A percentile compares a stretch with the other conserved stretches of the same genome.
phyloP scores from a whole-genome alignment of 805 yeast species.

The Debaryomyces hansenii region DNA sequence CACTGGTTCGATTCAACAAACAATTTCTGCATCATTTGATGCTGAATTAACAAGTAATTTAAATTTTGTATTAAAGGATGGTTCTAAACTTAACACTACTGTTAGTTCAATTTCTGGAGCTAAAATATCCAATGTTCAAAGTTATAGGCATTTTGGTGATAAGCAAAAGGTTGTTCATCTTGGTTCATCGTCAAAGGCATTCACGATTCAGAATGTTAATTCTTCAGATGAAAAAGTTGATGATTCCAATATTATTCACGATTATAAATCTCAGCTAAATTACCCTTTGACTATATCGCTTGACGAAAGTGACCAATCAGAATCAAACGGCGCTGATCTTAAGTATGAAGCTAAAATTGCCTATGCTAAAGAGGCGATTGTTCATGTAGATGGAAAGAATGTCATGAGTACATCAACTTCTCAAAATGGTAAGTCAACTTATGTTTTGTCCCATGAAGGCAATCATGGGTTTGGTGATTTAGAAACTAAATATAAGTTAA shows the following conservation, averaged over 20 bases:
- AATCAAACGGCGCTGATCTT: constrained; percentile 10
- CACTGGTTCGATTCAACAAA: constrained; percentile 35
- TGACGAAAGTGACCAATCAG: constrained; percentile 7
- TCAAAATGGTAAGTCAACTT: constrained; percentile 34
- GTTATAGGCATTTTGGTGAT: constrained; percentile 39
- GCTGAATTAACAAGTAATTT: constrained; percentile 36
- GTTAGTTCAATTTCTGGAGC: constrained; percentile 29
- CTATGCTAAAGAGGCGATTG: constrained; percentile 13
- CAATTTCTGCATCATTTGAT: constrained; percentile 33
- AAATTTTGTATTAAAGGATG: constrained; percentile 37
- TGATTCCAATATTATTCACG: constrained; percentile 5
- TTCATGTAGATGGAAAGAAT: constrained; percentile 13
- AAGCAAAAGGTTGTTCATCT: constrained; percentile 31
- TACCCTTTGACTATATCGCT: constrained; percentile 29
- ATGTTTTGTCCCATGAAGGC: constrained; percentile 22
- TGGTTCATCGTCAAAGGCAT: constrained; percentile 19
- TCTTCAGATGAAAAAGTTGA: constrained; percentile 7
- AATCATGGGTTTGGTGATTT: constrained; percentile 30
- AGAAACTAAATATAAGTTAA: constrained; percentile 30
- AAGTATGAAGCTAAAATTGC: constrained; percentile 19
- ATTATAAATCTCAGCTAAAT: constrained; percentile 14
- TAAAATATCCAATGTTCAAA: constrained; percentile 37
- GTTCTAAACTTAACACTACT: constrained; percentile 29
- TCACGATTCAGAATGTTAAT: constrained; percentile 18
- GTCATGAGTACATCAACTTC: constrained; percentile 11